Evolutionary conservation across 169 alveolate genomes (phyloP), one percentile per base, ranked within the genome.

Genomic region (Besnoitia besnoiti): DNA sequence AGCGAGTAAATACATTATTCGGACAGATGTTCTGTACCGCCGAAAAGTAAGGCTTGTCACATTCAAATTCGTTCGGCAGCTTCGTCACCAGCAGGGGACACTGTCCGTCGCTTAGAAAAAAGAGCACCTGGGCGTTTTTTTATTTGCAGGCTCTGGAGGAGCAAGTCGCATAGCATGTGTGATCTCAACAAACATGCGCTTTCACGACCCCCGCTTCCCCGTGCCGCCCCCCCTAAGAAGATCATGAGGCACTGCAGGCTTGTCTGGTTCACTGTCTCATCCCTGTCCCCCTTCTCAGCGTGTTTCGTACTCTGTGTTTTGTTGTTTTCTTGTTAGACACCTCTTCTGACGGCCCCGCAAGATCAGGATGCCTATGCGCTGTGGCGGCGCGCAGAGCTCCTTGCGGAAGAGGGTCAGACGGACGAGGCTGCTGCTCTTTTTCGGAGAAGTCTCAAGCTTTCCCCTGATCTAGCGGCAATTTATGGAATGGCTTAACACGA

Each of bases 11-110:
- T 95, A 94, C 93, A 94, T 95, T 16, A 90, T 95, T n/a, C 91
- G 97, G 77, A 94, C 96, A 0, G 97, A 95, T 51, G 76, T 95
- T 35, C 61, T 95, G 82, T 95, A 92, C 89, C 61, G 91, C 59
- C 91, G 97, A 19, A 92, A 85, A 91, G 94, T 92, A 47, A n/a
- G 89, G 10, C 16, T 0, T 33, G 55, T 24, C 33, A 24, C n/a
- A 51, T 16, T 16, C 67, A 14, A 42, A 16, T 14, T 73, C 21
- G 40, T 73, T 73, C 67, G 24, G 67, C 24, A 51, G 67, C 67
- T n/a, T n/a, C n/a, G n/a, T n/a, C n/a, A n/a, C n/a, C n/a, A n/a
- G n/a, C n/a, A n/a, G n/a, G n/a, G n/a, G n/a, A n/a, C n/a, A n/a
- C n/a, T n/a, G n/a, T n/a, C n/a, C n/a, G n/a, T n/a, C n/a, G n/a